phyloP scores from a whole-genome alignment of 306 rosid species.

The Pyrus betulifolia region DNA sequence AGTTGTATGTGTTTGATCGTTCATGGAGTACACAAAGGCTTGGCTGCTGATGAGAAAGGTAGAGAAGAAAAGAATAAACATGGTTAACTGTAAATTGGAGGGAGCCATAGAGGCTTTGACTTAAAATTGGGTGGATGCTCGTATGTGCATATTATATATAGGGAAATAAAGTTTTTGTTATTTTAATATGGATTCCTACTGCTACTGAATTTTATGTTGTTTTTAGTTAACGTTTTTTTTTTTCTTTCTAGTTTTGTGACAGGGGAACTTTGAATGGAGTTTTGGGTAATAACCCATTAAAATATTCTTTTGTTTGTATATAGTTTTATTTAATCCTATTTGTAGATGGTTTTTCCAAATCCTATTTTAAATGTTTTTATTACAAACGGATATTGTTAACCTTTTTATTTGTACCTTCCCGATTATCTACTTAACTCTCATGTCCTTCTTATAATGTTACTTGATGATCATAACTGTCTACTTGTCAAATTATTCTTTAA shows the following conservation, averaged over 20 bases:
- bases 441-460: background rate
- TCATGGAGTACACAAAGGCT: conserved; percentile 11
- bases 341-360: no score
- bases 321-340: no score
- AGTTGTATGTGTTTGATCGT: conserved; percentile 3
- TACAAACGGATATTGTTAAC: no score
- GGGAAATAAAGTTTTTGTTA: background rate
- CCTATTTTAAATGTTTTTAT: no score
- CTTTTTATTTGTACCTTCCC: background rate
- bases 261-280: background rate
- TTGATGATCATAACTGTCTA: background rate
- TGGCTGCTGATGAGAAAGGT: conserved; percentile 8
- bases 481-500: background rate
- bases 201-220: background rate
- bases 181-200: background rate
- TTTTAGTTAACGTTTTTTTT: background rate
- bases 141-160: background rate
- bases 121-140: background rate
- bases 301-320: background rate
- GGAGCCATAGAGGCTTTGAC: background rate
- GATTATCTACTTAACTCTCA: background rate
- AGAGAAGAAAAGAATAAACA: conserved; percentile 20
- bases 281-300: background rate
- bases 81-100: background rate
- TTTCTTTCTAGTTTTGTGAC: background rate